Base-by-base conservation (phyloP, 768 basidiomycete genomes). In the Tylopilus balloui region DNA sequence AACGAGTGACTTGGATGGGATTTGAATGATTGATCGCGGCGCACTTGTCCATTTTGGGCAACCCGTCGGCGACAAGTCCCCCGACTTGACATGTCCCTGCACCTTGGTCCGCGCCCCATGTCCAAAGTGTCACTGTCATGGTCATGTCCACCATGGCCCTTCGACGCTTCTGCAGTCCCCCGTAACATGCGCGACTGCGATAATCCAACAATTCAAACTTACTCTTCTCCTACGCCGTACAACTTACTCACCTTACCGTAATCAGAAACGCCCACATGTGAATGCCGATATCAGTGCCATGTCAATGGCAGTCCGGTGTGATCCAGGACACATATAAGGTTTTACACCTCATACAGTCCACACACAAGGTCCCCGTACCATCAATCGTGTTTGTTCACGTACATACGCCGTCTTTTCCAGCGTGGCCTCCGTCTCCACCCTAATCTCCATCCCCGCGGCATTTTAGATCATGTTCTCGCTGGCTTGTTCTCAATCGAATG, bases 361-460 rank as follows among this genome's bases (percentile, higher is more conserved):
- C 60, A 53, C 60, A 47, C 52, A 47, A 69, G 67, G 67, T 67
- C 67, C 67, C 66, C 68, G 66, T 54, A 66, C 50, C 55, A 47
- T 49, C 57, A 53, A 27, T 64, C 56, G 55, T 68, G 66, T 67
- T 55, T 58, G 48, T 60, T 67, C 66, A 67, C 68, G 66, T 67
- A 67, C 68, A 62, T 57, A 38, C 50, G 49, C 61, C 45, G 54
- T 65, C 60, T 47, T 58, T 55, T 67, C 43, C 63, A 59, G 56
- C 64, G 55, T 68, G 57, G 57, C 58, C 42, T 55, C 51, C 56
- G 52, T 55, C 61, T 64, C 61, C 64, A 64, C 64, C 59, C 61
- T 57, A 57, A 61, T 57, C 59, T 65, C 60, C 65, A 55, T 55
- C 50, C 54, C 66, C 66, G 65, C 66, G 67, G 66, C 56, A 48